Evolutionary conservation across 2,329 filamentous ascomycete genomes (phyloP).

Genomic region (Sporothrix globosa): DNA sequence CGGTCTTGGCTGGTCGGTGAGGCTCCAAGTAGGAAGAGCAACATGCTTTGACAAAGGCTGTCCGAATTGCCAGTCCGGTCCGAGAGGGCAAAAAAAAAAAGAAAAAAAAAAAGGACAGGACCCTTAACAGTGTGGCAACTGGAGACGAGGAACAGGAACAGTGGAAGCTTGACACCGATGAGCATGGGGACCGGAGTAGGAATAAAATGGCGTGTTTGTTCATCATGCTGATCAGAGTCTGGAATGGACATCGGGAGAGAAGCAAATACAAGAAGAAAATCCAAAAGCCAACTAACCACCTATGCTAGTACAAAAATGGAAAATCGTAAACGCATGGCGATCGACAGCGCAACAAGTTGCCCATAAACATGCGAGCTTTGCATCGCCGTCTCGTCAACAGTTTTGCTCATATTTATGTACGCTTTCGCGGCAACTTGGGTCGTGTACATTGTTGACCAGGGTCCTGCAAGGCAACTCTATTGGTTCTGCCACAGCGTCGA

Average conservation of each 20-base stretch:
- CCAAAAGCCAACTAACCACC: background rate
- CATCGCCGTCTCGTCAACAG: background rate
- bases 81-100: no score
- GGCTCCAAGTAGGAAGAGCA: background rate
- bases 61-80: background rate
- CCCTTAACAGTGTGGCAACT: no score
- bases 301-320: background rate
- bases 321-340: conserved; percentile 6
- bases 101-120: no score
- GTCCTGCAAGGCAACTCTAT: background rate
- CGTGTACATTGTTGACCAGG: background rate
- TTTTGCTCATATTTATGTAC: background rate
- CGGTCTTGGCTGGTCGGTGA: conserved; percentile 4
- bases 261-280: background rate
- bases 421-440: background rate
- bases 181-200: background rate
- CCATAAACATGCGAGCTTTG: background rate
- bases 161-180: background rate
- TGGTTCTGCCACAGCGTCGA: background rate
- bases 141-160: background rate
- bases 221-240: background rate
- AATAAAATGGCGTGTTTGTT: background rate
- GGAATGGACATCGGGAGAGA: no score
- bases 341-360: background rate
- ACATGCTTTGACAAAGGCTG: background rate